phyloP scores from a whole-genome alignment of 768 basidiomycete species.

The Xerocomellus intermedius region DNA sequence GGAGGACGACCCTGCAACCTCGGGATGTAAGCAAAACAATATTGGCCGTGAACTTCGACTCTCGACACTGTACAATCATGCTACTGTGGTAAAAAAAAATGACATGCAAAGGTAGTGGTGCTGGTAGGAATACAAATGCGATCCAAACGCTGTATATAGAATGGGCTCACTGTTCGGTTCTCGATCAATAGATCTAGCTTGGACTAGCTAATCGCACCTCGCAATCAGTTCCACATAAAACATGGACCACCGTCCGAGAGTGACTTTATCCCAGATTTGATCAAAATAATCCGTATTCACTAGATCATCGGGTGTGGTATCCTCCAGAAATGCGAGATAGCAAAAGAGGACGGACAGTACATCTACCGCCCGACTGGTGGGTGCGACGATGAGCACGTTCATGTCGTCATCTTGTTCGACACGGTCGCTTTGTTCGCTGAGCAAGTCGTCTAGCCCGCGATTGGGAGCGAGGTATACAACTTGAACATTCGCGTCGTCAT shows the following conservation, averaged over 20 bases:
- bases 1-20: no score
- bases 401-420: background rate
- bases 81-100: background rate
- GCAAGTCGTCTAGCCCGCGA: background rate
- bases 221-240: background rate
- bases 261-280: constrained; percentile 1
- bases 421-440: background rate
- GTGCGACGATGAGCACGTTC: constrained; percentile 13
- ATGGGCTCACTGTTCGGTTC: background rate
- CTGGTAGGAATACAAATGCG: background rate
- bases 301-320: background rate
- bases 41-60: no score
- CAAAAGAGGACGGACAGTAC: constrained; percentile 11
- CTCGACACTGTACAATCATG: background rate
- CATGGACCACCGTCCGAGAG: background rate
- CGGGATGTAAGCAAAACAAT: no score
- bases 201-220: background rate
- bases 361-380: constrained; percentile 7
- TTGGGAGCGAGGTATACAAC: constrained; percentile 3
- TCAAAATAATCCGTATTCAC: background rate
- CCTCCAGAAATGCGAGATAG: constrained; percentile 15
- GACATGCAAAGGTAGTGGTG: background rate
- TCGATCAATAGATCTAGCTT: no score
- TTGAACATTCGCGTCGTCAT: background rate
- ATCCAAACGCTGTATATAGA: background rate